Evolutionary conservation across 768 basidiomycete species (phyloP).

Genomic region (Cyathus striatus): DNA sequence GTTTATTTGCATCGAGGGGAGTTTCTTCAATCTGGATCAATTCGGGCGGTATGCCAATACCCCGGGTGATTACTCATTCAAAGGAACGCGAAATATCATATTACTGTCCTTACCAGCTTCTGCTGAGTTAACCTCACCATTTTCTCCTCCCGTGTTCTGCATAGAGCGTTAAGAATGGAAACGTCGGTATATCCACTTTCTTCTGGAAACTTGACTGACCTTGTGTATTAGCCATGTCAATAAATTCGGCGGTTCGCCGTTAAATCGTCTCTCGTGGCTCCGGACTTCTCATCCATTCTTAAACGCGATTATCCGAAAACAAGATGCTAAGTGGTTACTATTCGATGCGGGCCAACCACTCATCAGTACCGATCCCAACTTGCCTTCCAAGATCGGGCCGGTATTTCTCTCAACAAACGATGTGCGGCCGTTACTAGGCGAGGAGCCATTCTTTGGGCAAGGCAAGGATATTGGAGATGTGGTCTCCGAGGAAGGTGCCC

Average conservation of each 20-base stretch:
- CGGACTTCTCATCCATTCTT: slow-evolving; percentile 71
- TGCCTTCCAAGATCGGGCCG: slow-evolving; percentile 26
- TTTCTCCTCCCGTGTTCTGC: too few relatives aligned
- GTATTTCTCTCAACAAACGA: slow-evolving; percentile 57
- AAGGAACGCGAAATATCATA: too few relatives aligned
- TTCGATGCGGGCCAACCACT: slow-evolving; percentile 75
- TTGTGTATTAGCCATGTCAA: slow-evolving; percentile 32
- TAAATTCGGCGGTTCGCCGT: slow-evolving; percentile 55
- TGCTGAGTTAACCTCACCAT: too few relatives aligned
- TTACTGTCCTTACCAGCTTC: too few relatives aligned
- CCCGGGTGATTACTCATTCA: too few relatives aligned
- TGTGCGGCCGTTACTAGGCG: slow-evolving; percentile 60
- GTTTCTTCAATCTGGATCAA: too few relatives aligned
- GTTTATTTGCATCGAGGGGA: too few relatives aligned
- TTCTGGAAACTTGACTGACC: too few relatives aligned
- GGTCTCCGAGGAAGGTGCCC: slow-evolving; percentile 23
- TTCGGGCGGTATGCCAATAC: too few relatives aligned
- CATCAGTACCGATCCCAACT: slow-evolving; percentile 30
- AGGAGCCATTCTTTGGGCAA: slow-evolving; percentile 69
- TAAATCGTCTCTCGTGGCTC: slow-evolving; percentile 82
- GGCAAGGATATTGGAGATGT: slow-evolving; percentile 40
- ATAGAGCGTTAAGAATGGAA: too few relatives aligned
- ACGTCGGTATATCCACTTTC: too few relatives aligned
- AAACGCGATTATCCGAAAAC: slow-evolving; percentile 57
- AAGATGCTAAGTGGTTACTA: slow-evolving; percentile 70